phyloP scores from a whole-genome alignment of 371 early-diverging fungal genomes.

The Rhizomucor pusillus region DNA sequence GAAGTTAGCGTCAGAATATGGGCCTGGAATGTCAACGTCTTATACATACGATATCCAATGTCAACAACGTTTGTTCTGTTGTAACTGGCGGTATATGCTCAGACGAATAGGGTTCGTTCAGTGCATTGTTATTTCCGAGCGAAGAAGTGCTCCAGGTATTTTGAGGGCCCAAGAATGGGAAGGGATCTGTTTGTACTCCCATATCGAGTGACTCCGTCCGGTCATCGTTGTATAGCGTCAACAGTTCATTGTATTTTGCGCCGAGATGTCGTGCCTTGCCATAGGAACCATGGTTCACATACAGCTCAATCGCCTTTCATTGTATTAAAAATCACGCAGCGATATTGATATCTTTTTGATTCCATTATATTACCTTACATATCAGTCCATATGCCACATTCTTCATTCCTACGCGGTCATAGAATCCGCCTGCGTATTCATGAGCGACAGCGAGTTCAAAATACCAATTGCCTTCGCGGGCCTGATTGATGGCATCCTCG shows the following conservation, averaged over 20 bases:
- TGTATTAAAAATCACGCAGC: conserved; percentile 21
- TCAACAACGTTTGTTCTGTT: conserved; percentile 39
- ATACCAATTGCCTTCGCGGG: conserved; percentile 30
- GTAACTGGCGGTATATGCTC: conserved; percentile 40
- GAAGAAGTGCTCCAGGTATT: conserved; percentile 37
- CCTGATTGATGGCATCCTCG: conserved; percentile 35
- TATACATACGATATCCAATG: conserved; percentile 38
- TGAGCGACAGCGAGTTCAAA: conserved; percentile 33
- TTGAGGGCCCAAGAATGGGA: conserved; percentile 36
- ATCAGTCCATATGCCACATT: conserved; percentile 36
- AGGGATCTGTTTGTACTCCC: conserved; percentile 43
- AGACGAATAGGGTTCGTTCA: conserved; percentile 31
- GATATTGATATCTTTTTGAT: conserved; percentile 8
- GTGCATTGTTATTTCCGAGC: conserved; percentile 12
- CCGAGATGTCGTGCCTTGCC: conserved; percentile 39
- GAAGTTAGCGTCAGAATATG: conserved; percentile 24
- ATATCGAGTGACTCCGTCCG: conserved; percentile 25
- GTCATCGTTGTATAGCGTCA: conserved; percentile 27
- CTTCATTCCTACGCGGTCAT: conserved; percentile 27
- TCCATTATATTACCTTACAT: conserved; percentile 19
- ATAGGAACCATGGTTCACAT: conserved; percentile 35
- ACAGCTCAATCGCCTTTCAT: conserved; percentile 41
- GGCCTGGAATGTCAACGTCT: neutral
- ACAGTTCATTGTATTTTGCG: conserved; percentile 18
- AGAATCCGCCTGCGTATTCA: conserved; percentile 40